A percentile compares a stretch with the other conserved stretches of the same genome.
Evolutionary conservation across 768 basidiomycete genomes (phyloP).

Genomic region (Lanmaoa rubissima): DNA sequence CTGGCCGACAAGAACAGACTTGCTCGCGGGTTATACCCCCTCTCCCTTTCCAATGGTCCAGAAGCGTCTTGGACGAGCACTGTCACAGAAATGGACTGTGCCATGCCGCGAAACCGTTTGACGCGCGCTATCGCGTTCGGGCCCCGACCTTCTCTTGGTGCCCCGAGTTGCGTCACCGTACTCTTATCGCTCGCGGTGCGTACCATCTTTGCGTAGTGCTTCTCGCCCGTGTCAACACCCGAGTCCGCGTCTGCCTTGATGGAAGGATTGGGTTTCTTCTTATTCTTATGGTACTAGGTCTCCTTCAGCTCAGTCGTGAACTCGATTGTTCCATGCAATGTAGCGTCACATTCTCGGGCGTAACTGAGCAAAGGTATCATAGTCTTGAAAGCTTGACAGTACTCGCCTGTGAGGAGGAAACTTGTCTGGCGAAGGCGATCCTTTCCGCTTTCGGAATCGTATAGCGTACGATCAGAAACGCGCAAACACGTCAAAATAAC

Average conservation of each 20-base stretch:
- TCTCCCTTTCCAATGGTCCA: slow-evolving; percentile 33
- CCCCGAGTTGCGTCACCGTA: neutral
- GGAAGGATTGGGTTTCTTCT: neutral
- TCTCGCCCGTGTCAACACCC: slow-evolving; percentile 32
- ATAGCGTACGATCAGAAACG: neutral
- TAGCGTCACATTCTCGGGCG: slow-evolving; percentile 33
- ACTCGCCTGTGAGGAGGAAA: too few species aligned
- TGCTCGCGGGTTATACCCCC: slow-evolving; percentile 35
- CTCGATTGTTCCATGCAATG: slow-evolving; percentile 31
- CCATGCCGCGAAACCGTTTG: slow-evolving; percentile 34
- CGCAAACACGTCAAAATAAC: slow-evolving; percentile 30
- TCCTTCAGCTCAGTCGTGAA: slow-evolving; percentile 50
- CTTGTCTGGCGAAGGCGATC: too few species aligned
- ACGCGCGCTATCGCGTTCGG: slow-evolving; percentile 47
- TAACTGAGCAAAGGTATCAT: slow-evolving; percentile 24
- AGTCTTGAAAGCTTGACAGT: neutral
- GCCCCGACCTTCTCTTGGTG: slow-evolving; percentile 37
- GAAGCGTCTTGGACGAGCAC: slow-evolving; percentile 34
- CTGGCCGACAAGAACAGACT: neutral
- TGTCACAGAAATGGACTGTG: slow-evolving; percentile 40
- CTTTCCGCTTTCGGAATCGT: too few species aligned
- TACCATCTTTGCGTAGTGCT: slow-evolving; percentile 19
- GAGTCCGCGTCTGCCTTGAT: slow-evolving; percentile 29
- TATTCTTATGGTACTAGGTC: slow-evolving; percentile 21
- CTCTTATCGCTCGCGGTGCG: slow-evolving; percentile 23